Percentiles rank a stretch among this genome's conserved stretches.
Evolutionary conservation across 148 eudicot genomes (phyloP).

Genomic region (Vaccinium myrtillus): DNA sequence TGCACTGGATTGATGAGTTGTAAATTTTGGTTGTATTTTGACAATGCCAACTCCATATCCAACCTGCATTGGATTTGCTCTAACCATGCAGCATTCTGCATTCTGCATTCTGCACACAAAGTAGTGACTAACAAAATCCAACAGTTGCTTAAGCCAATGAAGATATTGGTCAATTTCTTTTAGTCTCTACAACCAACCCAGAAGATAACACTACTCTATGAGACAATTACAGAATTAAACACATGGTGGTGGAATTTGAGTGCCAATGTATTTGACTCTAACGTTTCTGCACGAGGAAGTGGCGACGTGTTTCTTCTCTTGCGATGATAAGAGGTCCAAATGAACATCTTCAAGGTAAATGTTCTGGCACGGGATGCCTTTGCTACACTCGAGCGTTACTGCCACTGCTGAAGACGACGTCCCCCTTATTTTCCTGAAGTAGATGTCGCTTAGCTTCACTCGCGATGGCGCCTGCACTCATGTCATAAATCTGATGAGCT

Average conservation of each 20-base stretch:
- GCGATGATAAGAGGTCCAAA: constrained; percentile 30
- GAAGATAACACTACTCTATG: neutral
- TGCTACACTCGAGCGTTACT: constrained; percentile 43
- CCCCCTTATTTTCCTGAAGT: constrained; percentile 54
- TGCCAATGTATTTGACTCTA: constrained; percentile 46
- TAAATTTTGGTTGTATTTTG: too few species aligned
- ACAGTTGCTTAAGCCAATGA: neutral
- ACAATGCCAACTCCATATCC: too few species aligned
- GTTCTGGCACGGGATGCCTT: constrained; percentile 48
- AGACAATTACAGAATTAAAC: neutral
- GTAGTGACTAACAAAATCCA: neutral
- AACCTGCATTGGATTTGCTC: neutral
- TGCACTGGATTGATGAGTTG: too few species aligned
- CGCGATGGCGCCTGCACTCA: constrained; percentile 45
- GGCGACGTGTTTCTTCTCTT: constrained; percentile 16
- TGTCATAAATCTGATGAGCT: neutral
- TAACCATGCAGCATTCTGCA: neutral
- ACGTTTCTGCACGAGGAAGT: constrained; percentile 46
- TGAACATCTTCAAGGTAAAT: constrained; percentile 46
- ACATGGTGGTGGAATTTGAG: constrained; percentile 54
- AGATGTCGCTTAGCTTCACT: constrained; percentile 47
- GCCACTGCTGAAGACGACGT: constrained; percentile 44
- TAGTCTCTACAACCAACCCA: neutral
- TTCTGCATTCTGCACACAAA: neutral
- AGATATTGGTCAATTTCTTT: neutral